Percentiles rank a stretch among this genome's conserved stretches.
Evolutionary conservation across 805 yeast genomes (phyloP).

Genomic region (Sungouiozyma ichnusensis): DNA sequence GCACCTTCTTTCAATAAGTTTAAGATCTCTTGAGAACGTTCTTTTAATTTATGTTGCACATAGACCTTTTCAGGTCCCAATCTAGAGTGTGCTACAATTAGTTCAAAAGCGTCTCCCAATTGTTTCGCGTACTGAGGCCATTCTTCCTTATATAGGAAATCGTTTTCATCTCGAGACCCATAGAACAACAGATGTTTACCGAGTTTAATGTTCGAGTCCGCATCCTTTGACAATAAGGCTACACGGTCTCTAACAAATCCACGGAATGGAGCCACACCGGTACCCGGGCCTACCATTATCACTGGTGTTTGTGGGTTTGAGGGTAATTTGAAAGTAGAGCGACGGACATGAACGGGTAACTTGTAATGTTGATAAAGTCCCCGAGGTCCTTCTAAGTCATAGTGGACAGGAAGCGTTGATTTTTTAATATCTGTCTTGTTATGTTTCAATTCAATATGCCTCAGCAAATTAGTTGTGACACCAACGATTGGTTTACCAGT

Average conservation of each 20-base stretch:
- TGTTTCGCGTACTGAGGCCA: constrained; percentile 66
- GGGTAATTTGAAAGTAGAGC: constrained; percentile 91
- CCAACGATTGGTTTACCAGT: constrained; percentile 38
- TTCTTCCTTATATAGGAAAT: constrained; percentile 79
- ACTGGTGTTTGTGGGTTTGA: constrained; percentile 79
- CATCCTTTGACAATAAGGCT: constrained; percentile 24
- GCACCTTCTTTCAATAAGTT: constrained; percentile 61
- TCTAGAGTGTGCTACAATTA: constrained; percentile 82
- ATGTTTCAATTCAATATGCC: constrained; percentile 55
- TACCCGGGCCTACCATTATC: constrained; percentile 94
- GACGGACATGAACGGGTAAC: constrained; percentile 85
- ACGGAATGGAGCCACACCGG: constrained; percentile 97
- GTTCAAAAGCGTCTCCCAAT: constrained; percentile 54
- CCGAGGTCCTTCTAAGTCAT: constrained; percentile 81
- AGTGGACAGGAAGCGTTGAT: constrained; percentile 37
- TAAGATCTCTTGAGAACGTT: constrained; percentile 36
- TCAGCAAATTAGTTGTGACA: constrained; percentile 81
- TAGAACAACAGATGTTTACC: constrained; percentile 74
- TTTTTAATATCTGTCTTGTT: constrained; percentile 32
- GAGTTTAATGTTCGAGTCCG: constrained; percentile 35
- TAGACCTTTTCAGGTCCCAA: constrained; percentile 48
- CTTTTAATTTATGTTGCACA: constrained; percentile 71
- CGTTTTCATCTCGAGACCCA: constrained; percentile 84
- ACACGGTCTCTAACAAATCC: constrained; percentile 88
- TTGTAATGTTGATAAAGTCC: constrained; percentile 35